A percentile compares a stretch with the other conserved stretches of the same genome.
Conservation (phyloP, 306 rosid genomes). For the Lathyrus oleraceus region DNA sequence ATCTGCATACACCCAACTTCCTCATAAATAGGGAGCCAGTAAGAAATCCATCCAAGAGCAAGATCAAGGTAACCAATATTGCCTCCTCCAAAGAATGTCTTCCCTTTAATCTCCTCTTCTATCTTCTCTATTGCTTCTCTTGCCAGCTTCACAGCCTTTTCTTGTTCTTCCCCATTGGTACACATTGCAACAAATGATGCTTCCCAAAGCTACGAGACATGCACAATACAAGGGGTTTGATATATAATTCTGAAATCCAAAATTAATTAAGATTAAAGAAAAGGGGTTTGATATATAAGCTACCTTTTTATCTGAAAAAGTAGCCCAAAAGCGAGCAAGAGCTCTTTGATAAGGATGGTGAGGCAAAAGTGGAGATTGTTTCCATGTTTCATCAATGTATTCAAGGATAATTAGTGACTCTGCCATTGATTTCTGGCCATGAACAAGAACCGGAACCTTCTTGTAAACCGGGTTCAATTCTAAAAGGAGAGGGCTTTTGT, state of each 20-base stretch:
- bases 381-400: constrained; percentile 41
- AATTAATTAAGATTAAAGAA: not conserved
- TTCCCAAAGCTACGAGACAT: constrained; percentile 25
- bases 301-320: constrained; percentile 42
- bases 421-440: constrained; percentile 2
- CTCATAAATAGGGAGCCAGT: constrained; percentile 52
- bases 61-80: constrained; percentile 56
- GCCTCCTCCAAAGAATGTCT: constrained; percentile 53
- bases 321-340: constrained; percentile 43
- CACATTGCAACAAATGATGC: constrained; percentile 30
- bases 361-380: constrained; percentile 39
- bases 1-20: constrained; percentile 47
- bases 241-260: not conserved
- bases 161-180: constrained; percentile 40
- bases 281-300: not conserved
- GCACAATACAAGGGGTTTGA: not conserved
- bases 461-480: constrained; percentile 43
- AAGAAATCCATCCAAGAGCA: constrained; percentile 59
- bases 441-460: constrained; percentile 37
- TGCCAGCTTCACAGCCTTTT: constrained; percentile 34
- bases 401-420: constrained; percentile 46
- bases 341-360: constrained; percentile 41
- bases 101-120: constrained; percentile 49
- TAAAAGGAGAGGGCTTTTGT: constrained; percentile 41
- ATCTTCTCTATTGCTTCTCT: constrained; percentile 46